Conservation (phyloP, 83 land plant species). For the Isoetes engelmannii region DNA sequence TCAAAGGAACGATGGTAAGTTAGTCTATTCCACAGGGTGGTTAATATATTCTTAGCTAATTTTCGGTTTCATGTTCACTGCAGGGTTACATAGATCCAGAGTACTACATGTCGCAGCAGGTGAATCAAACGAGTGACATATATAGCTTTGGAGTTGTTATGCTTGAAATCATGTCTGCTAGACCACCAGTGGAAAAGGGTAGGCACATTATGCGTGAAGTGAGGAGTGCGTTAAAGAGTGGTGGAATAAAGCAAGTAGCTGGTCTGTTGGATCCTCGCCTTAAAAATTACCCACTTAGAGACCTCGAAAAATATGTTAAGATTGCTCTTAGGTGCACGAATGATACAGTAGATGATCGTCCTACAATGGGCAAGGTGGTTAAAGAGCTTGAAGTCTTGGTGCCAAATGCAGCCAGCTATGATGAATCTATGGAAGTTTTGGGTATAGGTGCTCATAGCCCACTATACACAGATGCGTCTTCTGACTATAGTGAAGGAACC, state of each 20-base stretch:
- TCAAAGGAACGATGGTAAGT: conserved; percentile 61
- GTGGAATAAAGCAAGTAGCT: conserved; percentile 28
- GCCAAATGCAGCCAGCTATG: conserved; percentile 1
- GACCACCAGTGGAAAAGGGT: conserved; percentile 61
- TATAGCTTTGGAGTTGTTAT: conserved; percentile 89
- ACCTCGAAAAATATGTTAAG: conserved; percentile 43
- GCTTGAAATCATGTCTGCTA: conserved; percentile 63
- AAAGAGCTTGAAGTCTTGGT: conserved; percentile 55
- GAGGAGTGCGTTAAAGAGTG: conserved; percentile 29
- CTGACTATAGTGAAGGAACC: no score
- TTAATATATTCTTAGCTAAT: not conserved
- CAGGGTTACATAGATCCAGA: conserved; percentile 93
- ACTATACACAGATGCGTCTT: no score
- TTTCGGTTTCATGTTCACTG: not conserved
- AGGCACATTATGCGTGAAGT: conserved; percentile 76
- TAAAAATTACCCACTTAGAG: conserved; percentile 19
- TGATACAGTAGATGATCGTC: conserved; percentile 57
- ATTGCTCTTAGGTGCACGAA: conserved; percentile 67
- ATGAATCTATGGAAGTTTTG: no score
- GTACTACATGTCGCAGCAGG: conserved; percentile 80
- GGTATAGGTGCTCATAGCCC: no score
- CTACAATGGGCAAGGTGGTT: conserved; percentile 69
- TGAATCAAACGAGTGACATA: conserved; percentile 82
- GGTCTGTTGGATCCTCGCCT: conserved; percentile 52
- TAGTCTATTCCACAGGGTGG: not conserved